phyloP scores from a whole-genome alignment of 768 basidiomycete species.

The Clathrus columnatus region DNA sequence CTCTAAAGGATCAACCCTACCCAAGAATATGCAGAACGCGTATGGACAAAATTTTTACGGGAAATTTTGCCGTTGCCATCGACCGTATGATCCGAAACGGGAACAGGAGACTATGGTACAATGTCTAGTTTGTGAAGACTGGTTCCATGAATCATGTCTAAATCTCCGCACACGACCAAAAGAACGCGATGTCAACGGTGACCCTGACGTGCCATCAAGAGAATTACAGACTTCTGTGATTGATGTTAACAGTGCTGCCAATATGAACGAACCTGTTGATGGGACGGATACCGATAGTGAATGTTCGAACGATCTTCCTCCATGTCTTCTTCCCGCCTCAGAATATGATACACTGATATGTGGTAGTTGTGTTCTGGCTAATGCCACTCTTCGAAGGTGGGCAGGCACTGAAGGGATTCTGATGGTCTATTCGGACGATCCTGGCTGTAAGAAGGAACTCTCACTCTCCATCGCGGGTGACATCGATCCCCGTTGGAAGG shows the following conservation, averaged over 20 bases:
- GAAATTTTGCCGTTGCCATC: conserved; percentile 66
- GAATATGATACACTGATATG: conserved; percentile 77
- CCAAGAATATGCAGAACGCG: conserved; percentile 42
- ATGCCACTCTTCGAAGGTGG: conserved; percentile 44
- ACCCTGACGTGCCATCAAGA: conserved; percentile 12
- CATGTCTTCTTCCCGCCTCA: conserved; percentile 52
- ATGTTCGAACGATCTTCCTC: conserved; percentile 54
- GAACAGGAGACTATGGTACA: conserved; percentile 86
- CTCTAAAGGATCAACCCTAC: conserved; percentile 30
- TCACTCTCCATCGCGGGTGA: background rate
- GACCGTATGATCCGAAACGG: conserved; percentile 59
- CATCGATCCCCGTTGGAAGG: conserved; percentile 38
- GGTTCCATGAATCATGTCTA: conserved; percentile 88
- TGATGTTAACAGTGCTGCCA: background rate
- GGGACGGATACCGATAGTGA: conserved; percentile 45
- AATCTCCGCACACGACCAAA: conserved; percentile 62
- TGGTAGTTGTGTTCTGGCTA: conserved; percentile 52
- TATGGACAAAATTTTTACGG: conserved; percentile 70
- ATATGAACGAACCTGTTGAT: conserved; percentile 1
- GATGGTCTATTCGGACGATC: conserved; percentile 48
- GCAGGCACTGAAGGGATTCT: conserved; percentile 63
- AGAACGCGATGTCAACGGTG: conserved; percentile 27
- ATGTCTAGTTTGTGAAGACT: conserved; percentile 84
- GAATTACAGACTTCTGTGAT: conserved; percentile 16
- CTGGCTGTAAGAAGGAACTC: conserved; percentile 21